phyloP scores from a whole-genome alignment of 2,329 filamentous ascomycete species.

The Alternaria gansuensis region DNA sequence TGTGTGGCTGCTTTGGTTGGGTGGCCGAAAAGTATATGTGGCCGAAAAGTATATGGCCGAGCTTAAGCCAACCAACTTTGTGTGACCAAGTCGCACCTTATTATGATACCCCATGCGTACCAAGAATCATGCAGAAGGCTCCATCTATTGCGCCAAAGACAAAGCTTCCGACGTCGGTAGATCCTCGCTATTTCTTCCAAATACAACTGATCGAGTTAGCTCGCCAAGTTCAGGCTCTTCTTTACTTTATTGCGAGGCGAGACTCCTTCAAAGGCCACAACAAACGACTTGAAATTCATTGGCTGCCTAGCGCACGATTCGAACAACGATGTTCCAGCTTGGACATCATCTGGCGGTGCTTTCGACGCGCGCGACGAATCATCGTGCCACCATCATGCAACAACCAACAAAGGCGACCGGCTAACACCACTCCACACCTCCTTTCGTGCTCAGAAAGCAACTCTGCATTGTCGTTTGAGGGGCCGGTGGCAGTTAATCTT shows the following conservation, averaged over 20 bases:
- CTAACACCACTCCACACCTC: slow-evolving; percentile 19
- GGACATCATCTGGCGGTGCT: slow-evolving; percentile 22
- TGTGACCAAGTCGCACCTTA: slow-evolving; percentile 26
- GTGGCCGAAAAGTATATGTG: too few species aligned
- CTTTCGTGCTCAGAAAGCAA: slow-evolving; percentile 14
- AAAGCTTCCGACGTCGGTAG: slow-evolving; percentile 18
- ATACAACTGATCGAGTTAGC: slow-evolving; percentile 27
- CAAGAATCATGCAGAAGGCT: slow-evolving; percentile 28
- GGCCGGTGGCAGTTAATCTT: slow-evolving; percentile 27
- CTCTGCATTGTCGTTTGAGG: slow-evolving; percentile 22
- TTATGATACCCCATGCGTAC: slow-evolving; percentile 28
- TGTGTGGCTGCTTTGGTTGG: too few species aligned
- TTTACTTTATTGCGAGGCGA: slow-evolving; percentile 30
- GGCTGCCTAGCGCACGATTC: slow-evolving; percentile 28
- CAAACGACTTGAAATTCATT: slow-evolving; percentile 30
- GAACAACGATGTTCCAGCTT: slow-evolving; percentile 30
- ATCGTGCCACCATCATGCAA: slow-evolving; percentile 34
- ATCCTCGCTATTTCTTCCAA: slow-evolving; percentile 15
- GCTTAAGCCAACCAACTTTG: slow-evolving; percentile 26
- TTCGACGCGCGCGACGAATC: slow-evolving; percentile 26
- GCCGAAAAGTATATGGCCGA: too few species aligned
- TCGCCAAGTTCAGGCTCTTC: slow-evolving; percentile 30
- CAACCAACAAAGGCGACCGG: slow-evolving; percentile 27
- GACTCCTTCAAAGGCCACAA: slow-evolving; percentile 34
- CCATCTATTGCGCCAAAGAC: slow-evolving; percentile 29